Percentiles rank a stretch among this genome's conserved stretches.
phyloP scores from a whole-genome alignment of 768 basidiomycete species.

The Gyrodon lividus region DNA sequence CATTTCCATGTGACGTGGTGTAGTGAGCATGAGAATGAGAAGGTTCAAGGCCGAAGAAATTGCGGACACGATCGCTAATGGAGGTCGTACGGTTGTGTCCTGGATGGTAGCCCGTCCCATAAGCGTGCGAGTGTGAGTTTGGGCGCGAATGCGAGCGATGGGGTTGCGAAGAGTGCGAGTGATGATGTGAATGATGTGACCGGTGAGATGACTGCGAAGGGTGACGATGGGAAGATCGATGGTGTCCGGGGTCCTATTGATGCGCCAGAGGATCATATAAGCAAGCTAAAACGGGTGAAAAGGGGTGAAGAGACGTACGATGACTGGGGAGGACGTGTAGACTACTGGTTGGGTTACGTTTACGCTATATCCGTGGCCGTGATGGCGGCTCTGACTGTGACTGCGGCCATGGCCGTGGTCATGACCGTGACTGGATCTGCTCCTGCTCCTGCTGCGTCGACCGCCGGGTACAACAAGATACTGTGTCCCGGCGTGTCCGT shows the following conservation, averaged over 20 bases:
- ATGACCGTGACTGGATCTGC: constrained; percentile 6
- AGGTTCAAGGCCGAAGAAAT: constrained; percentile 35
- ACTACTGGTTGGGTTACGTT: neutral
- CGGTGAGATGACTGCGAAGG: constrained; percentile 22
- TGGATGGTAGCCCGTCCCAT: constrained; percentile 4
- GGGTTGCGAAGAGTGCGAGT: constrained; percentile 7
- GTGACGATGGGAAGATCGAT: constrained; percentile 17
- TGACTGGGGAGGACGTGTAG: constrained; percentile 8
- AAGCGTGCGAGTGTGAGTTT: constrained; percentile 11
- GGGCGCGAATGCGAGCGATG: constrained; percentile 16
- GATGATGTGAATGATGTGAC: constrained; percentile 16
- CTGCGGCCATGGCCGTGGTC: neutral
- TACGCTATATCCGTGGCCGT: constrained; percentile 8
- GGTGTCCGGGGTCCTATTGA: constrained; percentile 21
- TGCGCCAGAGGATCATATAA: neutral
- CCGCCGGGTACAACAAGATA: constrained; percentile 12
- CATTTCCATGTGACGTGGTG: constrained; percentile 8
- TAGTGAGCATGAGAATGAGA: constrained; percentile 10
- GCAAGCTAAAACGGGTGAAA: neutral
- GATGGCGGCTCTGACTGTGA: constrained; percentile 6
- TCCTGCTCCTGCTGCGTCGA: constrained; percentile 18
- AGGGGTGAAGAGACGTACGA: constrained; percentile 11
- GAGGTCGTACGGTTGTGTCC: constrained; percentile 21
- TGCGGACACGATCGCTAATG: constrained; percentile 38
- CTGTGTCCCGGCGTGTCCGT: neutral